A percentile compares a stretch with the other conserved stretches of the same genome.
These are phyloP conservation scores for Ramichloridium luteum DNA, from an alignment of 2,329 filamentous ascomycete species.

Conservation along the genomic window DNA sequence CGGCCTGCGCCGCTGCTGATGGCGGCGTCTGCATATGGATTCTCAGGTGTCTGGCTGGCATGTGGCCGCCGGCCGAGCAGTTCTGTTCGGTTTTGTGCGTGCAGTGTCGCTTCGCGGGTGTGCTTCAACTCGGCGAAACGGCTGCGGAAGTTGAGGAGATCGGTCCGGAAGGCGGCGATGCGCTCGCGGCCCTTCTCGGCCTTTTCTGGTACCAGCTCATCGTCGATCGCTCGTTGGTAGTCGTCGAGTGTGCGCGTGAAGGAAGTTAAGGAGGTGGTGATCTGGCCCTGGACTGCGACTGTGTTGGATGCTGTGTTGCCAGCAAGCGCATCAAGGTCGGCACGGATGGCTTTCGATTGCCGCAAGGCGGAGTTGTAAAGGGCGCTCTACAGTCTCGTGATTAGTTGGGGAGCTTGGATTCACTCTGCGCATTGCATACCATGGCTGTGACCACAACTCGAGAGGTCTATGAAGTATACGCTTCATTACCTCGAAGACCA, in stretches of 20 bases:
- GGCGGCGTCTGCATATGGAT: slow-evolving; percentile 64
- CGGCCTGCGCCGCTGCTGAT: slow-evolving; percentile 19
- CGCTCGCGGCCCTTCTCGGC: slow-evolving; percentile 82
- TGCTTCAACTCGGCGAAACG: slow-evolving; percentile 68
- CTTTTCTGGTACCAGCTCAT: slow-evolving; percentile 82
- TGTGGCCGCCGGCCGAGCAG: slow-evolving; percentile 77
- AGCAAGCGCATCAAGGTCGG: slow-evolving; percentile 62
- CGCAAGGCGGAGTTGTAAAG: slow-evolving; percentile 77
- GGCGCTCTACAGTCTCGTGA: too few species aligned
- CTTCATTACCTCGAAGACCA: too few species aligned
- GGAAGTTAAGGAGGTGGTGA: slow-evolving; percentile 65
- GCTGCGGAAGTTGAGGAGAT: slow-evolving; percentile 66
- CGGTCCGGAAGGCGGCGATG: slow-evolving; percentile 70
- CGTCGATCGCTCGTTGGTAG: slow-evolving; percentile 71
- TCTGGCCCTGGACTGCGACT: slow-evolving; percentile 47
- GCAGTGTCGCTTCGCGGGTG: slow-evolving; percentile 53
- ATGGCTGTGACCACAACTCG: too few species aligned
- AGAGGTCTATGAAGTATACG: too few species aligned
- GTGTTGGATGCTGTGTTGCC: slow-evolving; percentile 45
- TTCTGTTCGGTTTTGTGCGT: slow-evolving; percentile 51
- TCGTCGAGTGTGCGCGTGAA: slow-evolving; percentile 88
- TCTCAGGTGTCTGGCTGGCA: slow-evolving; percentile 56
- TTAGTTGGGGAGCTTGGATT: too few species aligned
- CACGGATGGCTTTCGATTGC: slow-evolving; percentile 68
- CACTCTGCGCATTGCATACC: too few species aligned